Conservation (phyloP, 768 basidiomycete genomes). For the Termitomyces eurrhizus region DNA sequence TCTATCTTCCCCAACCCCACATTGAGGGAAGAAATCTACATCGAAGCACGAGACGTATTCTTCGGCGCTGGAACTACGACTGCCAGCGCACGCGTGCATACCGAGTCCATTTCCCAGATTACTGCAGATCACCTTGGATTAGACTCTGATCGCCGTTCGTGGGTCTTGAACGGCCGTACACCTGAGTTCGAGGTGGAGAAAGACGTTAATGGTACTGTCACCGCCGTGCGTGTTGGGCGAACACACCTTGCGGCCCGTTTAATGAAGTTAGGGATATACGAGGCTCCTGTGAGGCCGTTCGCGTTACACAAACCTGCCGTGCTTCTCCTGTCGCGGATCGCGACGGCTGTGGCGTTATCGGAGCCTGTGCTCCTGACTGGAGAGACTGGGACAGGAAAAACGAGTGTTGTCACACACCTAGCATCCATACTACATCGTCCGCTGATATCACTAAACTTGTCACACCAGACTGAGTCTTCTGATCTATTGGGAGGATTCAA, state of each 20-base stretch:
- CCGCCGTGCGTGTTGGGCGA: slow-evolving; percentile 59
- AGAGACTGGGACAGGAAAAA: slow-evolving; percentile 99
- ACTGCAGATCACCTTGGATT: slow-evolving; percentile 64
- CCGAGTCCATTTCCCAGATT: slow-evolving; percentile 44
- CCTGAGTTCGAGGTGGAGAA: slow-evolving; percentile 69
- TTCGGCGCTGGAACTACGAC: slow-evolving; percentile 69
- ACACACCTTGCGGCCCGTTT: slow-evolving; percentile 50
- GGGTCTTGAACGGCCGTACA: slow-evolving; percentile 61
- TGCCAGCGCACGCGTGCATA: slow-evolving; percentile 44
- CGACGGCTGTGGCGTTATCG: slow-evolving; percentile 59
- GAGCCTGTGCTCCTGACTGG: slow-evolving; percentile 93
- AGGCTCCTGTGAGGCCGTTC: slow-evolving; percentile 56
- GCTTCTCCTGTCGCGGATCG: slow-evolving; percentile 75
- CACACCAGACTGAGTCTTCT: slow-evolving; percentile 93
- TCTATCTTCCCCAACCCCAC: slow-evolving; percentile 64
- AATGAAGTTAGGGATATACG: slow-evolving; percentile 30
- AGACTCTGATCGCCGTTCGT: slow-evolving; percentile 63
- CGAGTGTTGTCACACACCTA: slow-evolving; percentile 85
- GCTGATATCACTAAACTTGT: slow-evolving; percentile 87
- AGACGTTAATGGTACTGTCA: slow-evolving; percentile 57
- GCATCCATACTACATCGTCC: slow-evolving; percentile 72
- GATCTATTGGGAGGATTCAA: slow-evolving; percentile 95
- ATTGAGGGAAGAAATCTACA: slow-evolving; percentile 83
- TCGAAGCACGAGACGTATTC: slow-evolving; percentile 89
- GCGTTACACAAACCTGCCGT: slow-evolving; percentile 87